phyloP scores from a whole-genome alignment of 2,329 filamentous ascomycete species.

The Exserohilum rostratum region DNA sequence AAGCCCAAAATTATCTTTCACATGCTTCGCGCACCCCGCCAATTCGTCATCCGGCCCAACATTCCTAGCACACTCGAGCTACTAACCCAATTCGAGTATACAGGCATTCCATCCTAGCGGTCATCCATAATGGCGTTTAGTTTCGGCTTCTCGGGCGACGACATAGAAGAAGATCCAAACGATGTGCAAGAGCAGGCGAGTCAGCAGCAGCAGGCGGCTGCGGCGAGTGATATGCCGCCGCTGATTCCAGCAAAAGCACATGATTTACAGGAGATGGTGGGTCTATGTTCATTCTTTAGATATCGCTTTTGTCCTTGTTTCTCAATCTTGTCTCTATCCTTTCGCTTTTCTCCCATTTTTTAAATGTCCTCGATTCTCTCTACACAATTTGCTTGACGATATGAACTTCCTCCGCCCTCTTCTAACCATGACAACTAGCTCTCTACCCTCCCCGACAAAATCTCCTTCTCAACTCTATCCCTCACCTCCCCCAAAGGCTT shows the following conservation, averaged over 20 bases:
- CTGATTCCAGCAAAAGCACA: constrained; percentile 50
- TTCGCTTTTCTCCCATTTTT: background rate
- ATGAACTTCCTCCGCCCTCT: background rate
- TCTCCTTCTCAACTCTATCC: constrained; percentile 69
- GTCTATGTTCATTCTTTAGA: constrained; percentile 27
- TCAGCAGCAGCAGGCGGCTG: constrained; percentile 1
- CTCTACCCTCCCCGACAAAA: constrained; percentile 70
- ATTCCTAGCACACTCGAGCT: background rate
- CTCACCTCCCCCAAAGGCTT: constrained; percentile 66
- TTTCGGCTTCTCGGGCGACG: constrained; percentile 65
- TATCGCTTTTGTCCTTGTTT: no score
- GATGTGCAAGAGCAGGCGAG: constrained; percentile 28
- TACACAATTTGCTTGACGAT: no score
- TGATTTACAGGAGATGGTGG: constrained; percentile 56
- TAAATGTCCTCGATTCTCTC: no score
- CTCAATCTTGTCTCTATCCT: background rate
- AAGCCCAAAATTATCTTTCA: constrained; percentile 27
- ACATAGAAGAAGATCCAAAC: constrained; percentile 59
- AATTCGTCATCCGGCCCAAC: background rate
- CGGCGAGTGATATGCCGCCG: constrained; percentile 29
- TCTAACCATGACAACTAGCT: constrained; percentile 51
- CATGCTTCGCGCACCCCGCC: constrained; percentile 7
- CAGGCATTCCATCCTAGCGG: background rate
- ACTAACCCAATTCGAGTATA: constrained; percentile 1
- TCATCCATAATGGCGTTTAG: constrained; percentile 53